Base-by-base conservation (phyloP, 257 asterid species). In the Solanum virginianum region DNA sequence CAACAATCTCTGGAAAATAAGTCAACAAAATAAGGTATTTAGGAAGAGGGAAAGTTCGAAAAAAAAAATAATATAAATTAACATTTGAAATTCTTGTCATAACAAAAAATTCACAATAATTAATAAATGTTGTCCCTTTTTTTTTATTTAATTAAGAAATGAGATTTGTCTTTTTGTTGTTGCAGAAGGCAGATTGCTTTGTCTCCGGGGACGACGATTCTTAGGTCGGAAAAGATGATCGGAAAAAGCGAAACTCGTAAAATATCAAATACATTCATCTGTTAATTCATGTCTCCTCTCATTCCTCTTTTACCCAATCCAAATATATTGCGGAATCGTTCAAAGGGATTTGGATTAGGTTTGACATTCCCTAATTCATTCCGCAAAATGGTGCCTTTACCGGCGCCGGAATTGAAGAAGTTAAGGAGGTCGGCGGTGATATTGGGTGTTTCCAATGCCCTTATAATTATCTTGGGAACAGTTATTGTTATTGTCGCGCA, bases 401-500 rank as follows among this genome's bases (percentile, higher is more conserved):
- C 3, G 60, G 22, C 60, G 49, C 60, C 81, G 2, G 43, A 49
- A 75, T 75, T 47, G 22, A 77, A 29, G n/a, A 65, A 49, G 17
- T 17, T 77, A 51, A 77, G 82, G 82, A 26, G 89, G 54, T 80
- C 87, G 1, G 85, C 89, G 2, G 7, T 84, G 65, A 9, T 80
- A 18, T 26, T 87, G 26, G 89, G 87, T 7, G 82, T 84, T 10
- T 83, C 87, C 11, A 87, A 87, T 59, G 47, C 32, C 10, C 32
- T 80, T 8, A 51, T 84, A 1, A 80, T 84, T 15, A 57, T 84
- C 53, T n/a, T 87, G n/a, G 85, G 85, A 3, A 8, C 22, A 6
- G 17, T 39, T 57, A 29, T 87, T 17, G 63, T 80, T 16, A 45
- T 57, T 16, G 51, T 63, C 17, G 72, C 63, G 16, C n/a, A 68